Conservation (phyloP, 345 rosid genomes). For the Trapa bicornis region DNA sequence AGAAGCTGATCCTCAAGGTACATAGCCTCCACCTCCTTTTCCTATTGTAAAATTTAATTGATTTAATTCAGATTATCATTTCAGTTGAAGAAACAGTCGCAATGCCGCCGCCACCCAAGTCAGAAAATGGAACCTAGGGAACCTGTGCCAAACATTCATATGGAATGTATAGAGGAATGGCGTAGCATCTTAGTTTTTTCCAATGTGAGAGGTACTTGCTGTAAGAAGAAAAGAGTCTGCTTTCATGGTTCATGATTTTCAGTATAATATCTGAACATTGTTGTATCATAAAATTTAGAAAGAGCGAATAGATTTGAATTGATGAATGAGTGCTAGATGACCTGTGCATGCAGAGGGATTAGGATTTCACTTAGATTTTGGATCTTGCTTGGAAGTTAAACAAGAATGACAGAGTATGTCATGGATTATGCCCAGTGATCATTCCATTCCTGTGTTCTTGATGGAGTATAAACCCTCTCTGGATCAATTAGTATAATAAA, state of each 20-base stretch:
- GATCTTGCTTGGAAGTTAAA: background rate
- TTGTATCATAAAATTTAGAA: background rate
- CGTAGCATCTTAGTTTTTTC: background rate
- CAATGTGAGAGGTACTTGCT: background rate
- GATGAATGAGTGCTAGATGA: background rate
- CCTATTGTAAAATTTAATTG: background rate
- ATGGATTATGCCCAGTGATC: no score
- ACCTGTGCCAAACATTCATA: background rate
- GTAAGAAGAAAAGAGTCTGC: background rate
- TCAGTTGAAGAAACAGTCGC: conserved; percentile 30
- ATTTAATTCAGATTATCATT: conserved; percentile 15
- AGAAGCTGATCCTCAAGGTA: conserved; percentile 32
- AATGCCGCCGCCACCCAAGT: conserved; percentile 35
- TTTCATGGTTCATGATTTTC: background rate
- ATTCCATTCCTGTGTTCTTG: no score
- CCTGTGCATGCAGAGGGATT: no score
- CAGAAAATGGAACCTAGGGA: conserved; percentile 18
- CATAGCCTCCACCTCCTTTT: background rate
- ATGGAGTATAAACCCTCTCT: no score
- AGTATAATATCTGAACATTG: background rate
- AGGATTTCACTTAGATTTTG: background rate
- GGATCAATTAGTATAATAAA: no score
- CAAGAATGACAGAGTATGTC: background rate
- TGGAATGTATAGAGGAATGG: background rate
- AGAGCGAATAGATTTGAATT: background rate